Conservation (phyloP, 2,329 filamentous ascomycete genomes). For the Nothophaeocryptopus gaeumannii region DNA sequence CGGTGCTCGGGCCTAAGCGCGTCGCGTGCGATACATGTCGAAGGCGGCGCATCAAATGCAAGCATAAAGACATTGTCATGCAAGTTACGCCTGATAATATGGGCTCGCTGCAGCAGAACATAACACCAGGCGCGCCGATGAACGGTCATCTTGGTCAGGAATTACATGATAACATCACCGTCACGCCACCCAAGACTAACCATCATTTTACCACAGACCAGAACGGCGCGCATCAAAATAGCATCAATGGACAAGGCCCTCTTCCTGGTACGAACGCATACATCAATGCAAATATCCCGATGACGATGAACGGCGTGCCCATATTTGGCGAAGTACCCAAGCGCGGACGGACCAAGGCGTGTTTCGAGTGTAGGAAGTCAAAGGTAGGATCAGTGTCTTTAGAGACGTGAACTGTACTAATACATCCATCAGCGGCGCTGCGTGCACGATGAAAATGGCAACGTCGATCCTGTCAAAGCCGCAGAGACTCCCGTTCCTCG, state of each 20-base stretch:
- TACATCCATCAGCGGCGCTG: slow-evolving; percentile 55
- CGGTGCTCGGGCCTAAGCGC: slow-evolving; percentile 58
- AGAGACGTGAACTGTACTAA: slow-evolving; percentile 8
- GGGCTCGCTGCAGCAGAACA: slow-evolving; percentile 12
- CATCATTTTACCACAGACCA: slow-evolving; percentile 16
- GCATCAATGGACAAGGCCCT: slow-evolving; percentile 19
- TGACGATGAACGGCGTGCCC: slow-evolving; percentile 56
- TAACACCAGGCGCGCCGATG: slow-evolving; percentile 3
- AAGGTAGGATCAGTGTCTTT: slow-evolving; percentile 50
- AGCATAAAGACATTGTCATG: slow-evolving; percentile 57
- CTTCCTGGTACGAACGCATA: slow-evolving; percentile 34
- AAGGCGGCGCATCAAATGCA: slow-evolving; percentile 60
- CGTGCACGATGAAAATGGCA: slow-evolving; percentile 63
- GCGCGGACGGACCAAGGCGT: slow-evolving; percentile 57
- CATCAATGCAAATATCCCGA: slow-evolving; percentile 38
- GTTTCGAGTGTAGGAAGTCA: slow-evolving; percentile 64
- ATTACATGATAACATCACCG: slow-evolving; percentile 29
- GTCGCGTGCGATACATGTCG: slow-evolving; percentile 63
- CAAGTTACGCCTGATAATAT: slow-evolving; percentile 22
- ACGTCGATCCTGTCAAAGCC: slow-evolving; percentile 62
- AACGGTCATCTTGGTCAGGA: slow-evolving; percentile 13
- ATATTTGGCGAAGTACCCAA: slow-evolving; percentile 49
- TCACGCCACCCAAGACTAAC: slow-evolving; percentile 25
- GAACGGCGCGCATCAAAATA: slow-evolving; percentile 11
- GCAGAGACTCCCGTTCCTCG: slow-evolving; percentile 60